Evolutionary conservation across 129 eudicot genomes (phyloP), one percentile per base, ranked within the genome.

Genomic region (Deinandra increscens): DNA sequence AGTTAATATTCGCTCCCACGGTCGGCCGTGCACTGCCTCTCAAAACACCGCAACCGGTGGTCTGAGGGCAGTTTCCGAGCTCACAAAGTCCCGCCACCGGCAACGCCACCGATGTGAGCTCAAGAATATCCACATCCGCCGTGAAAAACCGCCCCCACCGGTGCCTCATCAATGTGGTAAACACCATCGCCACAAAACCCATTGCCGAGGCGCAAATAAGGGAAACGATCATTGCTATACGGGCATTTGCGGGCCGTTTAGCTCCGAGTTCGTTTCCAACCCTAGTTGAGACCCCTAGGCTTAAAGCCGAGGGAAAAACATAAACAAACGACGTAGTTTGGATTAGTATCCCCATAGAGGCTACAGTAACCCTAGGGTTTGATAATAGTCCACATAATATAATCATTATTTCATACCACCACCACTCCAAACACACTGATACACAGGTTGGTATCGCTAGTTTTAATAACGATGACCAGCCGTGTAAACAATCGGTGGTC

Each of bases 381-480:
- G 75, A 49, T 26, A 91, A 26, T 29, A 91, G 72, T 23, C 98
- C 96, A 53, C 98, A 91, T 0, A 88, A 76, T 80, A 91, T 76
- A 64, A 88, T 91, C 98, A 91, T 88, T 26, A 91, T 72, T 70
- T 91, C 97, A 33, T 91, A 91, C 97, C 97, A 91, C 97, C 97
- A 91, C 97, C 97, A 91, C 63, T 91, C 97, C 1, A 91, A 82
- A 43, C 97, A 91, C 12, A 91, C 96, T 0, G 96, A 86, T 0
- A 86, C 71, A 43, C 98, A 91, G 0, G 81, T 84, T 1, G 98
- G 98, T 2, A 91, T 60, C 0, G 98, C 91, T 0, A 91, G 78
- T 2, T 78, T 73, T 0, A 91, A 70, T 36, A 91, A 67, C 4
- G 82, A 55, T 0, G 95, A 86, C 98, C 98, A 91, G 0, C 98